These are phyloP conservation scores for Fusarium oxysporum DNA, from an alignment of 2,329 filamentous ascomycete genomes.

Conservation along the genomic window DNA sequence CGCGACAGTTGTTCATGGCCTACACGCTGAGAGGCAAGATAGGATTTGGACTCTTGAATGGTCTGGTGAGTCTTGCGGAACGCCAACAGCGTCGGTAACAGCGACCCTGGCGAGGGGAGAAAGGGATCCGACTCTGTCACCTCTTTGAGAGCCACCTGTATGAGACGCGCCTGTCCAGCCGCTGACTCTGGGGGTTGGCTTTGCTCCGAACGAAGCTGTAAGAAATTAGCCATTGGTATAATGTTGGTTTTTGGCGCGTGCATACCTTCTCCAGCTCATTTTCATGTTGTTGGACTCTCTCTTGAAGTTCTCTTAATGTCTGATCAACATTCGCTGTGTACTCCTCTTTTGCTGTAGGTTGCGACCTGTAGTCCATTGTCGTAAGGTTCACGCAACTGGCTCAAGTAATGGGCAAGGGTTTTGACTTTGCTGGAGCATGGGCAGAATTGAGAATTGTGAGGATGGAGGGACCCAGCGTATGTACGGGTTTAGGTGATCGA, in stretches of 20 bases:
- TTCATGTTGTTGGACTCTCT: slow-evolving; percentile 66
- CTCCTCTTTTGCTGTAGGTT: slow-evolving; percentile 43
- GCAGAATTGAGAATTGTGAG: not conserved
- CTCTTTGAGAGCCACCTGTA: slow-evolving; percentile 74
- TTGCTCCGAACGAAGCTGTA: slow-evolving; percentile 47
- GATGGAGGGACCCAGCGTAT: not conserved
- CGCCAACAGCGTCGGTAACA: slow-evolving; percentile 78
- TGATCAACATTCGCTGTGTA: slow-evolving; percentile 68
- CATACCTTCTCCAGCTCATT: slow-evolving; percentile 60
- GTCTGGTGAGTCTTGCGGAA: slow-evolving; percentile 74
- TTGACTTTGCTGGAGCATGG: not conserved
- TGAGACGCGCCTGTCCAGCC: slow-evolving; percentile 53
- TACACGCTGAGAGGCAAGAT: slow-evolving; percentile 61
- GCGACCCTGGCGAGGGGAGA: slow-evolving; percentile 74
- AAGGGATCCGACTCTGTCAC: slow-evolving; percentile 72
- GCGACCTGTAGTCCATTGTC: slow-evolving; percentile 44
- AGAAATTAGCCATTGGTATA: not conserved
- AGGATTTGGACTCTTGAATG: slow-evolving; percentile 71
- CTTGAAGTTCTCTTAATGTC: slow-evolving; percentile 75
- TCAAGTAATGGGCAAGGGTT: not conserved
- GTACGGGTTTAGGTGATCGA: not conserved
- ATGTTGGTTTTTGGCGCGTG: not conserved
- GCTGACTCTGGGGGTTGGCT: slow-evolving; percentile 43
- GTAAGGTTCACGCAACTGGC: not conserved
- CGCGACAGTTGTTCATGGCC: slow-evolving; percentile 58